These are phyloP conservation scores for Phaeosphaeriaceae sp. DNA, from an alignment of 2,329 filamentous ascomycete species.

Conservation along the genomic window DNA sequence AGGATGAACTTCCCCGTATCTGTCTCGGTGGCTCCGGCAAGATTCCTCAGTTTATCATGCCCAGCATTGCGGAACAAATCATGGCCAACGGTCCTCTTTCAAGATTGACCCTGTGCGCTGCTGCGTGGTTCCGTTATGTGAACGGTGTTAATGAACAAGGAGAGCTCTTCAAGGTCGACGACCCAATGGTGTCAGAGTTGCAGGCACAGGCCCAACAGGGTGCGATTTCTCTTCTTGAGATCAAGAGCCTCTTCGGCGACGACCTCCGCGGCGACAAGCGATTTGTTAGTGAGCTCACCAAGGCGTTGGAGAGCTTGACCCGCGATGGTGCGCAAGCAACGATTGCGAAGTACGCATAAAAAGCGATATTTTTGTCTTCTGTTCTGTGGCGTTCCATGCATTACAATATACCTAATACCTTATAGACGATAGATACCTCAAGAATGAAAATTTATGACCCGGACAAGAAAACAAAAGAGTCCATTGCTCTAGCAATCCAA, in stretches of 20 bases:
- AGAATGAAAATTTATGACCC: neutral
- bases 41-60: constrained; percentile 40
- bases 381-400: neutral
- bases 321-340: constrained; percentile 28
- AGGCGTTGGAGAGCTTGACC: constrained; percentile 28
- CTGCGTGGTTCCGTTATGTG: constrained; percentile 39
- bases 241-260: constrained; percentile 34
- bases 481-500: neutral
- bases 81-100: constrained; percentile 28
- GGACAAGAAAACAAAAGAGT: neutral
- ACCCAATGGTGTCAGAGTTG: constrained; percentile 35
- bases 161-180: constrained; percentile 28
- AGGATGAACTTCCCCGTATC: constrained; percentile 38
- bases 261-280: constrained; percentile 34
- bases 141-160: constrained; percentile 32
- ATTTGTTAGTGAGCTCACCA: constrained; percentile 34
- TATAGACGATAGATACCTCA: neutral
- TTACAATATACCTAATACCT: neutral
- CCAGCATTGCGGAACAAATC: constrained; percentile 37
- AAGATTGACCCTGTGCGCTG: constrained; percentile 32
- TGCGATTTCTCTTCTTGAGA: constrained; percentile 20
- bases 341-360: constrained; percentile 25
- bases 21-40: constrained; percentile 40
- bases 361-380: neutral
- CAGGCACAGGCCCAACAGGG: constrained; percentile 28